Conservation (phyloP, 352 stramenopile species). For the Phytophthora capsici region DNA sequence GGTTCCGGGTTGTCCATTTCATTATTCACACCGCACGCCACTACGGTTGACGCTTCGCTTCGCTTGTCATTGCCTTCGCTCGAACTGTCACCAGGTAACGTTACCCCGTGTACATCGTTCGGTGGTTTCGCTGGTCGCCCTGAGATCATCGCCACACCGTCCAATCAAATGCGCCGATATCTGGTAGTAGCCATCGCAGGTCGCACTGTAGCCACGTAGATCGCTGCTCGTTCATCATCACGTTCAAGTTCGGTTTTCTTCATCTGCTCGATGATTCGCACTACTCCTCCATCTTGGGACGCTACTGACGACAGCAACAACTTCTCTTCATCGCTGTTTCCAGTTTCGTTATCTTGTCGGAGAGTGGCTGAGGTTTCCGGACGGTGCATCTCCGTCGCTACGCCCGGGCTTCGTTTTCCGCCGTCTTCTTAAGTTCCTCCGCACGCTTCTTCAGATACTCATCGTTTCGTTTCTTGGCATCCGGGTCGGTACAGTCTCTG, state of each 20-base stretch:
- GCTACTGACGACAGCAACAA: no score
- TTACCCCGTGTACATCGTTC: no score
- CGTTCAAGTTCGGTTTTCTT: not conserved
- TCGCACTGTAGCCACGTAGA: not conserved
- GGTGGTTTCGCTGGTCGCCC: no score
- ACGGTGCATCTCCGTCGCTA: not conserved
- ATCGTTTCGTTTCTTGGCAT: not conserved
- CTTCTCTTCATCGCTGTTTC: no score
- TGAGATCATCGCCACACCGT: no score
- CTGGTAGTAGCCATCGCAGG: constrained; percentile 8
- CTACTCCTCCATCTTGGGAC: not conserved
- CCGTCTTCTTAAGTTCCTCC: not conserved
- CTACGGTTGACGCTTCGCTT: no score
- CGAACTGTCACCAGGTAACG: no score
- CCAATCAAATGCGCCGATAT: no score
- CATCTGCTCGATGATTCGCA: not conserved
- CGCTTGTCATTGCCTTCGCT: no score
- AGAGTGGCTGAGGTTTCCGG: not conserved
- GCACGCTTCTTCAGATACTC: not conserved
- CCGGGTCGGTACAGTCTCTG: not conserved
- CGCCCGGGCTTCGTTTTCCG: not conserved
- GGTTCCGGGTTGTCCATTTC: no score
- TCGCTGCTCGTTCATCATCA: not conserved
- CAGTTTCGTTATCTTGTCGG: not conserved
- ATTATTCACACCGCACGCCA: no score